phyloP scores from a whole-genome alignment of 2,329 filamentous ascomycete genomes.

The Ustilaginoidea virens region DNA sequence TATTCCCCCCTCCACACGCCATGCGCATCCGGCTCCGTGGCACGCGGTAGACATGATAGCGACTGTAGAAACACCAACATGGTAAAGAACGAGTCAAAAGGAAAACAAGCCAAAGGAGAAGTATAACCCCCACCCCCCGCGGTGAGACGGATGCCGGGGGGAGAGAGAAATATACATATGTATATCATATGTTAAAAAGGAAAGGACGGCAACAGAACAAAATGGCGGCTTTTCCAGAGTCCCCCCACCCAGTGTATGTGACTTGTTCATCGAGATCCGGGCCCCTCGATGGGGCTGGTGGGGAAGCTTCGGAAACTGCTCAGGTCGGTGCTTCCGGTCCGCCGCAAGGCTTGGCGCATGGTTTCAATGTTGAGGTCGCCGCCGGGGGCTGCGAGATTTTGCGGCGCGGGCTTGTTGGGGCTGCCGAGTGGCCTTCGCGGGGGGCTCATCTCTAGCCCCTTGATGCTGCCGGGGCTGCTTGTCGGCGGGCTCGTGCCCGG shows the following conservation, averaged over 20 bases:
- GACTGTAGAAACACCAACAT: too few species aligned
- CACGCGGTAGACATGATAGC: too few species aligned
- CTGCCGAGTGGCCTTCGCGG: constrained; percentile 44
- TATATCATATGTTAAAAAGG: too few species aligned
- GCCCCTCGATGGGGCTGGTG: constrained; percentile 37
- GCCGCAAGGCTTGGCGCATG: constrained; percentile 76
- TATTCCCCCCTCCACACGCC: too few species aligned
- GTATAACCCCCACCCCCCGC: too few species aligned
- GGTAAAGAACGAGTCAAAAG: too few species aligned
- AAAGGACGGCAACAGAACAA: too few species aligned
- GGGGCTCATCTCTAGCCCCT: constrained; percentile 58
- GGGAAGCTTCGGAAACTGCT: constrained; percentile 38
- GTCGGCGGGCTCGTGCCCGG: constrained; percentile 56
- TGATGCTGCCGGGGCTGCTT: constrained; percentile 60
- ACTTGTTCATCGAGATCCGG: constrained; percentile 13
- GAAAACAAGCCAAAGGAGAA: too few species aligned
- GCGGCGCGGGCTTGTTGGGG: constrained; percentile 41
- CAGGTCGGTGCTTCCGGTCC: constrained; percentile 74
- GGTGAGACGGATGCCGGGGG: too few species aligned
- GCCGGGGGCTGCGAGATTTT: constrained; percentile 28
- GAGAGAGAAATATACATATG: neutral
- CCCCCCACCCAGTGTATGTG: too few species aligned
- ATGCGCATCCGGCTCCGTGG: too few species aligned
- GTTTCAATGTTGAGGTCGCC: constrained; percentile 79
- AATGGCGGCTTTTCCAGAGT: neutral